These are phyloP conservation scores for Ophioceras dolichostomum DNA, from an alignment of 2,329 filamentous ascomycete genomes.

Conservation along the genomic window DNA sequence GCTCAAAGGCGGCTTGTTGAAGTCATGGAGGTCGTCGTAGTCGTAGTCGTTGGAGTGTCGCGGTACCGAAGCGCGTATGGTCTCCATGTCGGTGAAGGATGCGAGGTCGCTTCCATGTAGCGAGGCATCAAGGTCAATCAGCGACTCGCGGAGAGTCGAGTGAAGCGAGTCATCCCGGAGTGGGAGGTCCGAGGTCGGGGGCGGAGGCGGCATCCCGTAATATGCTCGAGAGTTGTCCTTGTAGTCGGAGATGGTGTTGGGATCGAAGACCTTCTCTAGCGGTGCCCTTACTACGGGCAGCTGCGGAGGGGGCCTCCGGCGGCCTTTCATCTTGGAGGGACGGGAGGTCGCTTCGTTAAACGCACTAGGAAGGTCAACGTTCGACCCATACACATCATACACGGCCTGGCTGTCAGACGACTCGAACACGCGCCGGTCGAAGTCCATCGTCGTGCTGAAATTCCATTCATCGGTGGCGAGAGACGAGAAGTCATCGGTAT, in stretches of 20 bases:
- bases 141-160: slow-evolving; percentile 43
- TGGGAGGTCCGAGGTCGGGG: slow-evolving; percentile 42
- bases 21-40: slow-evolving; percentile 29
- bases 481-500: slow-evolving; percentile 27
- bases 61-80: slow-evolving; percentile 38
- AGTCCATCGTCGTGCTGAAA: slow-evolving; percentile 53
- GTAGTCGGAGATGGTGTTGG: slow-evolving; percentile 52
- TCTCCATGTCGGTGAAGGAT: slow-evolving; percentile 48
- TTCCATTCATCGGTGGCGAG: slow-evolving; percentile 52
- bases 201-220: slow-evolving; percentile 36
- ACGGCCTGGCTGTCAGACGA: slow-evolving; percentile 44
- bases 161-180: slow-evolving; percentile 43
- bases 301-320: slow-evolving; percentile 44
- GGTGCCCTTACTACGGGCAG: slow-evolving; percentile 45
- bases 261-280: slow-evolving; percentile 53
- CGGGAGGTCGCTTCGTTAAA: slow-evolving; percentile 34
- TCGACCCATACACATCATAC: slow-evolving; percentile 42
- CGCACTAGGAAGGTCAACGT: slow-evolving; percentile 37
- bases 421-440: slow-evolving; percentile 44
- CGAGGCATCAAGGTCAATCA: slow-evolving; percentile 53
- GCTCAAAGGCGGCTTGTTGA: slow-evolving; percentile 38
- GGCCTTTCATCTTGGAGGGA: slow-evolving; percentile 37
- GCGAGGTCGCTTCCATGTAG: slow-evolving; percentile 42
- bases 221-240: slow-evolving; percentile 50
- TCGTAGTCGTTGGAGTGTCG: slow-evolving; percentile 35